Percentiles rank a stretch among this genome's conserved stretches.
Conservation (phyloP, 2,329 filamentous ascomycete species). For the Moelleriella libera region DNA sequence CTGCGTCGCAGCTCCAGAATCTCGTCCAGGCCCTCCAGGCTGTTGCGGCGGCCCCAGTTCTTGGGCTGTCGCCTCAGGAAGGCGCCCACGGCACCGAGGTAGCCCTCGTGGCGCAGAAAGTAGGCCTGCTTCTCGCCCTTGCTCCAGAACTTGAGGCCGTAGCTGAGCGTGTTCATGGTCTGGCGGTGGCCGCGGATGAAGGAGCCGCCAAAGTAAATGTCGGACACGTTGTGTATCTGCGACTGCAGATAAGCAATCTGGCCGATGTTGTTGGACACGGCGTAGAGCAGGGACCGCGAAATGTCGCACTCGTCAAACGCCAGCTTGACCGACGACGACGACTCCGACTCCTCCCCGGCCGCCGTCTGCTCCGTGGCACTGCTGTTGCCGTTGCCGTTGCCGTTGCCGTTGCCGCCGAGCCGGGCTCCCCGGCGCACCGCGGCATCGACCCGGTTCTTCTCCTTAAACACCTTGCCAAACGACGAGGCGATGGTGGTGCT, state of each 20-base stretch:
- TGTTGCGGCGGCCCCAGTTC: constrained; percentile 81
- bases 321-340: constrained; percentile 17
- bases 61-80: constrained; percentile 83
- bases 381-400: too few species aligned
- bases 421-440: too few species aligned
- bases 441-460: constrained; percentile 75
- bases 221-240: constrained; percentile 77
- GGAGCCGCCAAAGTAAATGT: constrained; percentile 95
- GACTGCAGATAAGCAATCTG: constrained; percentile 97
- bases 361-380: too few species aligned
- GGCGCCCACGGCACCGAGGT: constrained; percentile 83
- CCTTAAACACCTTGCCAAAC: constrained; percentile 91
- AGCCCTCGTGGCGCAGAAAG: constrained; percentile 90
- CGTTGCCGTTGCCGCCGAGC: too few species aligned
- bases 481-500: constrained; percentile 90
- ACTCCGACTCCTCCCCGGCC: too few species aligned
- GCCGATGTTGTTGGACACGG: constrained; percentile 94
- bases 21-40: constrained; percentile 42
- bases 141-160: constrained; percentile 96
- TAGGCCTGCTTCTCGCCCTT: constrained; percentile 90
- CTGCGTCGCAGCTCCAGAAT: constrained; percentile 15
- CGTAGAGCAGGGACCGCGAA: constrained; percentile 80
- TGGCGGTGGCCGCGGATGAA: constrained; percentile 94
- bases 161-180: constrained; percentile 94
- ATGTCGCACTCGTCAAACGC: constrained; percentile 71